Percentiles rank a stretch among this genome's conserved stretches.
These are phyloP conservation scores for Ascocoryne sarcoides DNA, from an alignment of 2,329 filamentous ascomycete genomes.

Conservation along the genomic window DNA sequence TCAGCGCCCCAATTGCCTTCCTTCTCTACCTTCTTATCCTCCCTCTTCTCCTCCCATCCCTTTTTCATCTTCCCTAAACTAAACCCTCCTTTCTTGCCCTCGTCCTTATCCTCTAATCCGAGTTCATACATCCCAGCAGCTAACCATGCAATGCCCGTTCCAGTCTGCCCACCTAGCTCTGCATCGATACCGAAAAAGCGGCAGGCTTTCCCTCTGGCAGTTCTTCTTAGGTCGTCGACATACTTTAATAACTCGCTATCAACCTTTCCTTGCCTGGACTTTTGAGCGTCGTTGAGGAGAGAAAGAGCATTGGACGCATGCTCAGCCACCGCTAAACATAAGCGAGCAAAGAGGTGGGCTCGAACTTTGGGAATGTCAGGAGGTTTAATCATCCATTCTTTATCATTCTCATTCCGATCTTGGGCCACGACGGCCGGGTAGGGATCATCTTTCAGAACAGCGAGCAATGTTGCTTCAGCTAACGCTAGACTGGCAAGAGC, in stretches of 20 bases:
- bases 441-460: constrained; percentile 88
- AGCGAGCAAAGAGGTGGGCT: constrained; percentile 75
- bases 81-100: constrained; percentile 37
- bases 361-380: constrained; percentile 83
- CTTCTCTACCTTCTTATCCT: constrained; percentile 72
- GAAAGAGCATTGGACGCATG: constrained; percentile 68
- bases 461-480: constrained; percentile 82
- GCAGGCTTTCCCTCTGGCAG: constrained; percentile 75
- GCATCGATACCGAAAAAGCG: constrained; percentile 87
- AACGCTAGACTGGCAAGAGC: constrained; percentile 60
- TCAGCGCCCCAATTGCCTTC: constrained; percentile 69
- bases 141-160: constrained; percentile 81
- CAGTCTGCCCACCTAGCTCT: constrained; percentile 72
- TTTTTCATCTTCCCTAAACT: constrained; percentile 60
- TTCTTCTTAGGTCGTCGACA: constrained; percentile 63
- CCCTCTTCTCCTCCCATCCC: constrained; percentile 66
- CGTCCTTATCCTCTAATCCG: constrained; percentile 46
- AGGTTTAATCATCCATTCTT: constrained; percentile 93
- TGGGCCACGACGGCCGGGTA: constrained; percentile 79
- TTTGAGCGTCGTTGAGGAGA: constrained; percentile 28
- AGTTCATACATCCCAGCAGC: constrained; percentile 68
- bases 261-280: constrained; percentile 40
- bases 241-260: constrained; percentile 63
- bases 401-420: constrained; percentile 71
- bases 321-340: constrained; percentile 82